These are phyloP conservation scores for Pterocarpus macrocarpus DNA, from an alignment of 306 rosid genomes.

Conservation along the genomic window DNA sequence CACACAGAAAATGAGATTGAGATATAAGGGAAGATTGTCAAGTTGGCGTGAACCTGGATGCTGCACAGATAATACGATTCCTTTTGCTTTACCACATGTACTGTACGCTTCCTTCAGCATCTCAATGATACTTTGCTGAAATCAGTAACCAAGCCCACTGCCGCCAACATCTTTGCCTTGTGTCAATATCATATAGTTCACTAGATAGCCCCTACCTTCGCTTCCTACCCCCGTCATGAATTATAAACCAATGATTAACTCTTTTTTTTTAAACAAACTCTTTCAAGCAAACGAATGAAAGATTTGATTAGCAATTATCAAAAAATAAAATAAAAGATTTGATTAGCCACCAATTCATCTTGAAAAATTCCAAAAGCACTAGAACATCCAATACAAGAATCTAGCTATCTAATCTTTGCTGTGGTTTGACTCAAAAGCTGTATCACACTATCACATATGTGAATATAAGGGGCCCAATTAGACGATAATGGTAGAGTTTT, in stretches of 20 bases:
- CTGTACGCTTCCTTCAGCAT: background rate
- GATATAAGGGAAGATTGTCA: no score
- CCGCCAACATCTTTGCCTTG: constrained; percentile 43
- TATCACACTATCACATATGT: background rate
- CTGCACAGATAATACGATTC: background rate
- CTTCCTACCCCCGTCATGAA: background rate
- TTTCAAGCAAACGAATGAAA: background rate
- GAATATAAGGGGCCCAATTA: background rate
- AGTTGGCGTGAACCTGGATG: background rate
- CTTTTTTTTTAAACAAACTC: no score
- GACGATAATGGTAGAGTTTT: background rate
- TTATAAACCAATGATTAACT: background rate
- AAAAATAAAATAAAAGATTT: background rate
- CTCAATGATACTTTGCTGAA: constrained; percentile 35
- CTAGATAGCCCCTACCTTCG: background rate
- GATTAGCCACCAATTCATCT: constrained; percentile 9
- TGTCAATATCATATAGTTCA: constrained; percentile 47
- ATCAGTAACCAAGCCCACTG: constrained; percentile 28
- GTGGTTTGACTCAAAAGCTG: background rate
- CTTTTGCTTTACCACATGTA: constrained; percentile 32
- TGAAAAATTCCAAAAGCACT: constrained; percentile 8
- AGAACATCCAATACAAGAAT: background rate
- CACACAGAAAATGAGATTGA: background rate
- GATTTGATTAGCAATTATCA: constrained; percentile 4
- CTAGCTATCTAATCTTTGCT: constrained; percentile 1